Conservation (phyloP, 2,329 filamentous ascomycete genomes). For the Fusarium veterinarium region DNA sequence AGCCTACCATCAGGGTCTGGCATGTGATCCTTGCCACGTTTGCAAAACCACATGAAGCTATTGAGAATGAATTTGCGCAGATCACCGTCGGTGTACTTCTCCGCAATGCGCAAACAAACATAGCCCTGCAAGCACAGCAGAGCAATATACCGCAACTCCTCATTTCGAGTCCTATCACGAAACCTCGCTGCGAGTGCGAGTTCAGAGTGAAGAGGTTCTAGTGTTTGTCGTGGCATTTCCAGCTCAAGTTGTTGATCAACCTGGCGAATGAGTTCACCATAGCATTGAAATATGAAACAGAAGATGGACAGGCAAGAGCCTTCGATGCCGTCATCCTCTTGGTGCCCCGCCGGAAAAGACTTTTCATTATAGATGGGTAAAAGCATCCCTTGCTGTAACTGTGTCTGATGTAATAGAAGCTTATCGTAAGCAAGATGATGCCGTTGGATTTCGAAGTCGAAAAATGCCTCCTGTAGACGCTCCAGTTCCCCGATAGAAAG, state of each 20-base stretch:
- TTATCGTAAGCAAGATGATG: not conserved
- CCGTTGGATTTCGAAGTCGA: not conserved
- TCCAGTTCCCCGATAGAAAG: not conserved
- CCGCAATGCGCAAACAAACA: fast-evolving
- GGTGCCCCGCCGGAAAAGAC: not conserved
- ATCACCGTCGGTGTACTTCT: fast-evolving
- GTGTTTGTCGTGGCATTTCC: not conserved
- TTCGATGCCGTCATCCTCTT: not conserved
- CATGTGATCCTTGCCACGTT: not conserved
- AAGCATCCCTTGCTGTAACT: not conserved
- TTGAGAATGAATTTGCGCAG: not conserved
- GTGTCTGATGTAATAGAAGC: not conserved
- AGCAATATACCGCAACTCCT: not conserved
- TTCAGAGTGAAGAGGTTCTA: fast-evolving
- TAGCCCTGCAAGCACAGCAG: not conserved
- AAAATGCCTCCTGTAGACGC: not conserved
- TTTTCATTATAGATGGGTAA: not conserved
- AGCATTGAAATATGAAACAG: not conserved
- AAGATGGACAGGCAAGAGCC: not conserved
- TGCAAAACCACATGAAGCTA: not conserved
- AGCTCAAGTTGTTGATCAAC: not conserved
- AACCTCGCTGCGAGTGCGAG: fast-evolving
- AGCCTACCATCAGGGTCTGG: not conserved
- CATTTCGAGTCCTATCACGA: fast-evolving
- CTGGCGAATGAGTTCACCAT: not conserved